These are phyloP conservation scores for Coniosporium apollinis DNA, from an alignment of 495 filamentous ascomycete species.

Conservation along the genomic window DNA sequence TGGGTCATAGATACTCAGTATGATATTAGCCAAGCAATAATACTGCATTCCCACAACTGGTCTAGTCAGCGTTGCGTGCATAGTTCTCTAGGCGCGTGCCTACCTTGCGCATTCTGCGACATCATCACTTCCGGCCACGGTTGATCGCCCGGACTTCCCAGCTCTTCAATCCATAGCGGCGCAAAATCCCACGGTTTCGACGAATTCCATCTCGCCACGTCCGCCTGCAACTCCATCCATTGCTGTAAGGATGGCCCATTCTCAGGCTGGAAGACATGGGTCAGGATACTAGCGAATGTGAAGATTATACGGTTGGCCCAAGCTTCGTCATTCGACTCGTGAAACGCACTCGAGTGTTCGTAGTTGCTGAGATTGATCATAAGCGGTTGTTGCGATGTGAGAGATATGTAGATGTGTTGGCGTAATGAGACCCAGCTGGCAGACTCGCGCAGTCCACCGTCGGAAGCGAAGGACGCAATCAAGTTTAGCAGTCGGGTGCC, in stretches of 20 bases:
- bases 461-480: slow-evolving; percentile 5
- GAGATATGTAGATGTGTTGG: slow-evolving; percentile 9
- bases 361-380: slow-evolving; percentile 7
- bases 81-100: not conserved
- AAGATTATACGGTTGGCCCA: slow-evolving; percentile 10
- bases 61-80: not conserved
- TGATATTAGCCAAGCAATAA: slow-evolving; percentile 8
- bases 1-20: slow-evolving; percentile 5
- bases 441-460: slow-evolving; percentile 5
- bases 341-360: slow-evolving; percentile 2
- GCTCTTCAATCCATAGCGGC: slow-evolving; percentile 2
- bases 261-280: slow-evolving; percentile 5
- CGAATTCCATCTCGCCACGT: slow-evolving; percentile 6
- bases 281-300: slow-evolving; percentile 7
- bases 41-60: slow-evolving; percentile 9
- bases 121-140: slow-evolving; percentile 2
- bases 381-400: slow-evolving; percentile 6
- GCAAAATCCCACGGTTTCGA: slow-evolving; percentile 6
- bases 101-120: slow-evolving; percentile 4
- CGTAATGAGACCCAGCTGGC: slow-evolving; percentile 8
- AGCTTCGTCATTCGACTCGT: slow-evolving; percentile 5
- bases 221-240: slow-evolving; percentile 6
- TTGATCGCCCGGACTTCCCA: slow-evolving; percentile 1
- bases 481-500: slow-evolving; percentile 7
- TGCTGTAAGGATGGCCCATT: not conserved